Evolutionary conservation across 768 basidiomycete genomes (phyloP), one percentile per base, ranked within the genome.

Genomic region (Tricholoma sp.): DNA sequence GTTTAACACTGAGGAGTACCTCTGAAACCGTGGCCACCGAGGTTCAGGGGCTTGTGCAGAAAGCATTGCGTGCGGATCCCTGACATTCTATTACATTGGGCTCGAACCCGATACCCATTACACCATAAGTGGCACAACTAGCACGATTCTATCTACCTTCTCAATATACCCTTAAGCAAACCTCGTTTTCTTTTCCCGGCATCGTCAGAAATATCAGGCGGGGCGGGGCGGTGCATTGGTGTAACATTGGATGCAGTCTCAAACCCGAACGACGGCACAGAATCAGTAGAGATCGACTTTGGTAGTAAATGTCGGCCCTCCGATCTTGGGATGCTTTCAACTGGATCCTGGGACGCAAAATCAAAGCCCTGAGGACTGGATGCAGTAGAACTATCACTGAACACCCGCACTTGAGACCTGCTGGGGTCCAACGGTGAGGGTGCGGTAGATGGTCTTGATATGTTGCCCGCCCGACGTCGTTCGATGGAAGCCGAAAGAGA

Each of bases 1-100:
- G 97, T 34, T 67, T 98, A 57, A 99, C 97, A 6, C 82, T 98
- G 44, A 82, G 97, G 66, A 96, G 94, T 66, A 98, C 97, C 3
- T 98, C 97, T 54, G 94, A 94, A 68, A 82, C 86, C 9, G 94
- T 98, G 8, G 89, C 91, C 39, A 61, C 69, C 4, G 88, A 89
- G 68, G 85, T 89, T 42, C 80, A 85, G 66, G 82, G 77, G 67
- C 68, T 80, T 59, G 63, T 82, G 59, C 75, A 79, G 61, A 79
- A 76, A 63, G 72, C 71, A 48, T 65, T 83, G 61, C 70, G 72
- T 57, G 61, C 68, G 59, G 66, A 64, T 32, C 47, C 47, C 32
- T 49, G 47, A 49, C 45, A 47, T 49, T 31, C 31, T 31, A 32
- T 32, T 32, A 60, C 61, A 48, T 31, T 42, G 17, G 24, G 32